Percentiles rank a stretch among this genome's conserved stretches.
These are phyloP conservation scores for Suillus discolor DNA, from an alignment of 768 basidiomycete species.

Conservation along the genomic window DNA sequence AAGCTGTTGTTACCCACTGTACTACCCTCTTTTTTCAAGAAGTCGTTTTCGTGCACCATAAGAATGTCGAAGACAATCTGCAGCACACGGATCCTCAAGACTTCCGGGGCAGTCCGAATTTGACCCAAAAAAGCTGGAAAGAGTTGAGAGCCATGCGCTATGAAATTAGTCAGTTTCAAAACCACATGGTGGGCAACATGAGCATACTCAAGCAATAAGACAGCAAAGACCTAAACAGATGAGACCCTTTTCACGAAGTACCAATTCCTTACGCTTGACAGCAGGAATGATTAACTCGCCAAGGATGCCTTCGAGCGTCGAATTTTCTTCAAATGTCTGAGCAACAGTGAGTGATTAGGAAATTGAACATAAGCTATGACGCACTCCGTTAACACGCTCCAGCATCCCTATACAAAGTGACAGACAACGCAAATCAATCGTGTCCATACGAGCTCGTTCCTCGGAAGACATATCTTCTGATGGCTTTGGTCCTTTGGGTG, in stretches of 20 bases:
- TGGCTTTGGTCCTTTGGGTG: slow-evolving; percentile 34
- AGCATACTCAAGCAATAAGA: slow-evolving; percentile 59
- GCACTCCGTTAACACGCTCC: slow-evolving; percentile 82
- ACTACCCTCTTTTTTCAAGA: slow-evolving; percentile 50
- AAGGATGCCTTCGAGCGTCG: slow-evolving; percentile 64
- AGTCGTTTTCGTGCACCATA: slow-evolving; percentile 76
- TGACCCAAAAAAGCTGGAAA: slow-evolving; percentile 83
- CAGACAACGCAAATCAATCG: slow-evolving; percentile 75
- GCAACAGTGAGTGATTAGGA: not conserved
- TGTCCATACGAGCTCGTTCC: slow-evolving; percentile 57
- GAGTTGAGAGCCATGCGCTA: slow-evolving; percentile 45
- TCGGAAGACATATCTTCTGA: slow-evolving; percentile 54
- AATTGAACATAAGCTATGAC: slow-evolving; percentile 26
- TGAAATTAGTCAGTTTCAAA: not conserved
- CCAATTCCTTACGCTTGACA: slow-evolving; percentile 83
- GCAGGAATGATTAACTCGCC: slow-evolving; percentile 90
- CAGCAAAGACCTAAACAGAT: slow-evolving; percentile 72
- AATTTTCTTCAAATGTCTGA: slow-evolving; percentile 66
- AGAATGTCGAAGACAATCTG: slow-evolving; percentile 84
- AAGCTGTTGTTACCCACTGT: slow-evolving; percentile 27
- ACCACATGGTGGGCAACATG: not conserved
- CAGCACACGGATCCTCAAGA: slow-evolving; percentile 69
- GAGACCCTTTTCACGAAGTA: slow-evolving; percentile 65
- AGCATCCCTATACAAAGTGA: slow-evolving; percentile 80
- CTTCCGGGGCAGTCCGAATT: slow-evolving; percentile 61